A percentile compares a stretch with the other conserved stretches of the same genome.
phyloP scores from a whole-genome alignment of 495 filamentous ascomycete species.

The Neurospora sp. region DNA sequence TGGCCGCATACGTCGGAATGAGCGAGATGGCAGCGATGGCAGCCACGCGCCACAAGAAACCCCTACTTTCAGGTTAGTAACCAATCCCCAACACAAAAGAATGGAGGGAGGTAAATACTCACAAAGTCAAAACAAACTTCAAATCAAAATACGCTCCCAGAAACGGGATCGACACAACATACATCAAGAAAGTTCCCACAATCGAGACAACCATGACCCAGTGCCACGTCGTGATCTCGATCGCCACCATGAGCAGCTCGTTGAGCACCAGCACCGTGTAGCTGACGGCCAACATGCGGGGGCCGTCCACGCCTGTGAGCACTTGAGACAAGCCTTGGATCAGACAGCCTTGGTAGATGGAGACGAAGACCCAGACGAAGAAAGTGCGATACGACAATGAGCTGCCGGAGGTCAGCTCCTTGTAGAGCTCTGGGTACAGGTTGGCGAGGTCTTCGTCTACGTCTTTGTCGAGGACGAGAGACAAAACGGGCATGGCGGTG shows the following conservation, averaged over 20 bases:
- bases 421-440: constrained; percentile 95
- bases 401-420: constrained; percentile 77
- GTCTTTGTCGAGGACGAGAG: constrained; percentile 90
- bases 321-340: constrained; percentile 91
- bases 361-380: constrained; percentile 93
- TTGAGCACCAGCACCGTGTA: constrained; percentile 91
- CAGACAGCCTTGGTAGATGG: constrained; percentile 86
- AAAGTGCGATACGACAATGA: constrained; percentile 88
- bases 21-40: constrained; percentile 70
- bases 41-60: constrained; percentile 79
- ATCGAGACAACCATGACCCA: constrained; percentile 75
- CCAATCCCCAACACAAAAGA: not conserved
- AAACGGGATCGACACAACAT: constrained; percentile 76
- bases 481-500: constrained; percentile 89
- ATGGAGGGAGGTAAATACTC: constrained; percentile 16
- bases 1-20: constrained; percentile 78
- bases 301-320: constrained; percentile 60
- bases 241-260: constrained; percentile 92
- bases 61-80: constrained; percentile 34
- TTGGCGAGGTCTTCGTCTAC: constrained; percentile 89
- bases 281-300: constrained; percentile 76
- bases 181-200: constrained; percentile 69
- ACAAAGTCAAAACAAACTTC: constrained; percentile 59
- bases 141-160: constrained; percentile 87
- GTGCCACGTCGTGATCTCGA: constrained; percentile 96